These are phyloP conservation scores for Blastocystis sp. DNA, from an alignment of 352 stramenopile species.

Conservation along the genomic window DNA sequence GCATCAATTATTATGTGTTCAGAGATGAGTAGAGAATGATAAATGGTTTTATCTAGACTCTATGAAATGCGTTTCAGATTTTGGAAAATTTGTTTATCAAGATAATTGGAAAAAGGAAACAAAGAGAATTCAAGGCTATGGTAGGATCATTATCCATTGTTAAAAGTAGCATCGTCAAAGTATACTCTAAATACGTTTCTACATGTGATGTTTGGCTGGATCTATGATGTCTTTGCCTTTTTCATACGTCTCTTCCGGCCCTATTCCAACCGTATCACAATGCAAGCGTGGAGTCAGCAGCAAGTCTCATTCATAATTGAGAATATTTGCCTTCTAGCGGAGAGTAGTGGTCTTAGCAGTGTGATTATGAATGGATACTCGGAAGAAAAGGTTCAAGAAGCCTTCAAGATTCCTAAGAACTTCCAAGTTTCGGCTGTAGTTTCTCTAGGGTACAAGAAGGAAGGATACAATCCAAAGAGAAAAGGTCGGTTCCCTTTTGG, in stretches of 20 bases:
- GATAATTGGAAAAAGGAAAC: slow-evolving; percentile 37
- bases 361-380: slow-evolving; percentile 43
- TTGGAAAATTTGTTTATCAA: not conserved
- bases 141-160: not conserved
- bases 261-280: not conserved
- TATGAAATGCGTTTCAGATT: slow-evolving; percentile 16
- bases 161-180: not conserved
- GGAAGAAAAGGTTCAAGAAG: not conserved
- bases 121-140: slow-evolving; percentile 9
- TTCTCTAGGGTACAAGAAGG: not conserved
- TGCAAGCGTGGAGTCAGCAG: slow-evolving; percentile 35
- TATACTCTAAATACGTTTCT: slow-evolving; percentile 15
- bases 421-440: slow-evolving; percentile 37
- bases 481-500: slow-evolving; percentile 2
- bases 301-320: slow-evolving; percentile 37
- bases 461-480: not conserved
- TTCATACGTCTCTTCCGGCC: slow-evolving; percentile 18
- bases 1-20: slow-evolving; percentile 60
- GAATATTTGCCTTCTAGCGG: slow-evolving; percentile 39
- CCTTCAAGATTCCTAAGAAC: slow-evolving; percentile 32
- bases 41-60: slow-evolving; percentile 1
- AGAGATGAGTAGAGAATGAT: not conserved
- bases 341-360: not conserved
- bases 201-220: slow-evolving; percentile 51
- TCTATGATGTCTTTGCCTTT: not conserved